Base-by-base conservation (phyloP, 1,284 basidiomycete species). In the Sporisorium exsertum region DNA sequence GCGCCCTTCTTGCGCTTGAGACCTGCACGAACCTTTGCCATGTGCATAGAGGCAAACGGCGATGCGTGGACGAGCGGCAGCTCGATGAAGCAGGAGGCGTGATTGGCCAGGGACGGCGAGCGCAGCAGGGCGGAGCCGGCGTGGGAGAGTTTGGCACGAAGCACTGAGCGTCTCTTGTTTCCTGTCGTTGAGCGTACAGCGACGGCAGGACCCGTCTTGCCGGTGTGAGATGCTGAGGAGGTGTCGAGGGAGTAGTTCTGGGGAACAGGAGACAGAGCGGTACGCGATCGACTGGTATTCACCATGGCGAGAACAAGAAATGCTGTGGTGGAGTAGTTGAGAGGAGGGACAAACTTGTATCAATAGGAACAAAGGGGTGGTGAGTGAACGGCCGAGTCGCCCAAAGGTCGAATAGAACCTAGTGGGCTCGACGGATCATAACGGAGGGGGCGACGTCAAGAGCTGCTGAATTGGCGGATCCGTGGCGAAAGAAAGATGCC, bases 1-100 rank as follows among this genome's bases (percentile, higher is more conserved):
- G 51, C 37, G 56, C 64, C 67, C 54, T 70, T 75, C 50, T 75
- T 75, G 53, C 72, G 72, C 59, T 75, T 75, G 56, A 70, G 67
- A 22, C 72, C 67, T 29, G 67, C 72, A 12, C 72, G 72, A 18
- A 62, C 33, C 18, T 66, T 51, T 12, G 46, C 33, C n/a, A 54
- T 13, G n/a, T 56, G 55, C 72, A 66, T 75, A 32, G 55, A 40
- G 22, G 35, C 57, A 20, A 58, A 37, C 1, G 69, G 63, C 3
- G 64, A 56, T 33, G 37, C 20, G 18, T 40, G 26, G 52, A 55
- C 51, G 26, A 59, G 24, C 13, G 61, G 72, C 24, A 74, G 50
- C 33, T 74, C 62, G 67, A 67, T 57, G 42, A 64, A 26, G 33
- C 72, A 66, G 26, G 56, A 29, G 13, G 42, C 43, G 26, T 60